Percentiles rank a stretch among this genome's conserved stretches.
Evolutionary conservation across 2,329 filamentous ascomycete species (phyloP).

Genomic region (Fragosphaeria purpurea): DNA sequence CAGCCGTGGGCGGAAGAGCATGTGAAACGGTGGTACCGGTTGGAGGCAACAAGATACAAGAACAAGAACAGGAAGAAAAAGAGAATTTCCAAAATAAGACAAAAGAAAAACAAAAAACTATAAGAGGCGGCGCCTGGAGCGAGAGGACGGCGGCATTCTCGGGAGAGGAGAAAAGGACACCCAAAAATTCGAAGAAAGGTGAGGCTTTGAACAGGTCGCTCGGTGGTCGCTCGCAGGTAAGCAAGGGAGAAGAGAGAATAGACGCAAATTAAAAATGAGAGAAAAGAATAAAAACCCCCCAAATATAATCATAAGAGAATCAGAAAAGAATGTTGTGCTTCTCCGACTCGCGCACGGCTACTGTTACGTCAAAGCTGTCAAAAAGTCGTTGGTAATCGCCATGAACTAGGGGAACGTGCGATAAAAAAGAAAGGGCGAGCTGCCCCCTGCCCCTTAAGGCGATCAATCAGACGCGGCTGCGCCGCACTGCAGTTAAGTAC

Average conservation of each 20-base stretch:
- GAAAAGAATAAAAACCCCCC: not conserved
- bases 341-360: too few species aligned
- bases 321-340: not conserved
- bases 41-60: not conserved
- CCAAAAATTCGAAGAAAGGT: not conserved
- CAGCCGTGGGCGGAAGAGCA: slow-evolving; percentile 26
- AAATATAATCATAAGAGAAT: not conserved
- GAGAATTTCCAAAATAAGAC: not conserved
- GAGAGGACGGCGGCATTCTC: slow-evolving; percentile 4
- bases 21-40: slow-evolving; percentile 8
- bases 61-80: not conserved
- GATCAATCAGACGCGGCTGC: too few species aligned
- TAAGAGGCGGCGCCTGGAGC: not conserved
- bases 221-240: too few species aligned
- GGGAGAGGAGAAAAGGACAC: not conserved
- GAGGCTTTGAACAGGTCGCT: not conserved
- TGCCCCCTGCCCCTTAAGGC: too few species aligned
- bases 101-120: not conserved
- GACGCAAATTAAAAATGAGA: not conserved
- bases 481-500: too few species aligned
- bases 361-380: too few species aligned
- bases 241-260: not conserved
- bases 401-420: too few species aligned
- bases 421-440: too few species aligned
- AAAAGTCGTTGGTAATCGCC: too few species aligned